Conservation (phyloP, 352 stramenopile species). For the Pythium phragmiticola region DNA sequence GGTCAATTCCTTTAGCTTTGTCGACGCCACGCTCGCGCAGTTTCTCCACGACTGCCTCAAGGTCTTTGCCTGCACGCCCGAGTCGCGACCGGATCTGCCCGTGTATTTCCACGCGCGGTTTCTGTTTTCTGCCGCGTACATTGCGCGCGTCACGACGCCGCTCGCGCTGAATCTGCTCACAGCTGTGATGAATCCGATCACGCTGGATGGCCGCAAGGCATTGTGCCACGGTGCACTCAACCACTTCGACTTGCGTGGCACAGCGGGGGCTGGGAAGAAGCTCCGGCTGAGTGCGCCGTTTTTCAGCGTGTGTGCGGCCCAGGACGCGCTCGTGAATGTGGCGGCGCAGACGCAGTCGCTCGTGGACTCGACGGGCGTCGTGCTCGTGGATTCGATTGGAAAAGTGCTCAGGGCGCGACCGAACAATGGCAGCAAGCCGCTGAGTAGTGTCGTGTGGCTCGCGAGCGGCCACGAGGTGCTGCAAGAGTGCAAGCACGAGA, state of each 20-base stretch:
- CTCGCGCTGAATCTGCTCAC: constrained; percentile 96
- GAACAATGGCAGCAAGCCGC: constrained; percentile 19
- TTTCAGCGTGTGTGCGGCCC: constrained; percentile 85
- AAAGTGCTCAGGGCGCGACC: constrained; percentile 51
- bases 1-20: constrained; percentile 89
- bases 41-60: constrained; percentile 95
- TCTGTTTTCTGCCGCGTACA: constrained; percentile 91
- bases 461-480: constrained; percentile 92
- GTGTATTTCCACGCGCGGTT: constrained; percentile 96
- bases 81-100: constrained; percentile 89
- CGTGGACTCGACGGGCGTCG: constrained; percentile 59
- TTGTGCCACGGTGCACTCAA: constrained; percentile 89
- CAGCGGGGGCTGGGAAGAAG: constrained; percentile 39
- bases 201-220: constrained; percentile 84
- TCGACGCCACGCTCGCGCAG: constrained; percentile 90
- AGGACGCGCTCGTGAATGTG: constrained; percentile 87
- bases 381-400: constrained; percentile 78
- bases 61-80: constrained; percentile 90
- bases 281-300: constrained; percentile 71
- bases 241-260: constrained; percentile 69
- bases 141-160: constrained; percentile 91
- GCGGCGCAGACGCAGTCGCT: constrained; percentile 24
- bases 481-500: constrained; percentile 90
- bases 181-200: constrained; percentile 94
- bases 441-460: constrained; percentile 78